phyloP scores from a whole-genome alignment of 2,329 filamentous ascomycete genomes.

The Oidium heveae region DNA sequence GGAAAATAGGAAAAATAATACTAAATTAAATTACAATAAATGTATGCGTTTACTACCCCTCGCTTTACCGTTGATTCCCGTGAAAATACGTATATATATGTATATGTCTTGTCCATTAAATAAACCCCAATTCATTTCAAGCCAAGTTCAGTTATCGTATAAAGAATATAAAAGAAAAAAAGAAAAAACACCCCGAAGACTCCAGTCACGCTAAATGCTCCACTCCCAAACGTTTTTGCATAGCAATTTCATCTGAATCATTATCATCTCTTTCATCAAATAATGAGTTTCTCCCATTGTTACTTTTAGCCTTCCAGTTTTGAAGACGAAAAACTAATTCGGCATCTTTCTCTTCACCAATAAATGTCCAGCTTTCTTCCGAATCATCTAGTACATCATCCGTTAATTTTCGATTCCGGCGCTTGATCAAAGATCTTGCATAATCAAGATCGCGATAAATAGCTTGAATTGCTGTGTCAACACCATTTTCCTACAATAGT shows the following conservation, averaged over 20 bases:
- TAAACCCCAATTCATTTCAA: too few relatives aligned
- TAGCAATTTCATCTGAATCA: background rate
- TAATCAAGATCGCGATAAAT: slow-evolving; percentile 93
- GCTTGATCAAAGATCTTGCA: slow-evolving; percentile 58
- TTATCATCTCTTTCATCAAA: background rate
- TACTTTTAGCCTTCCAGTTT: slow-evolving; percentile 13
- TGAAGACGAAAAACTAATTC: slow-evolving; percentile 12
- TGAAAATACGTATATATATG: too few relatives aligned
- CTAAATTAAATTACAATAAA: too few relatives aligned
- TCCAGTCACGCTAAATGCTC: too few relatives aligned
- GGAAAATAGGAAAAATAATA: too few relatives aligned
- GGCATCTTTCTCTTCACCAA: slow-evolving; percentile 26
- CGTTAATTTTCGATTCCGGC: slow-evolving; percentile 26
- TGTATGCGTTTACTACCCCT: too few relatives aligned
- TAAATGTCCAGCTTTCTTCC: slow-evolving; percentile 73
- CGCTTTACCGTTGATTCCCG: too few relatives aligned
- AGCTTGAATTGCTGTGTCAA: slow-evolving; percentile 70
- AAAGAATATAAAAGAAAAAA: too few relatives aligned
- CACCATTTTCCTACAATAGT: slow-evolving; percentile 51
- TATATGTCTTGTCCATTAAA: too few relatives aligned
- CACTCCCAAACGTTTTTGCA: background rate
- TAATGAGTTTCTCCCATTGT: slow-evolving; percentile 4
- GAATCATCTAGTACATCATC: slow-evolving; percentile 34
- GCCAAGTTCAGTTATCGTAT: too few relatives aligned
- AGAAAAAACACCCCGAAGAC: too few relatives aligned